Evolutionary conservation across 306 rosid genomes (phyloP).

Genomic region (Senna siamea): DNA sequence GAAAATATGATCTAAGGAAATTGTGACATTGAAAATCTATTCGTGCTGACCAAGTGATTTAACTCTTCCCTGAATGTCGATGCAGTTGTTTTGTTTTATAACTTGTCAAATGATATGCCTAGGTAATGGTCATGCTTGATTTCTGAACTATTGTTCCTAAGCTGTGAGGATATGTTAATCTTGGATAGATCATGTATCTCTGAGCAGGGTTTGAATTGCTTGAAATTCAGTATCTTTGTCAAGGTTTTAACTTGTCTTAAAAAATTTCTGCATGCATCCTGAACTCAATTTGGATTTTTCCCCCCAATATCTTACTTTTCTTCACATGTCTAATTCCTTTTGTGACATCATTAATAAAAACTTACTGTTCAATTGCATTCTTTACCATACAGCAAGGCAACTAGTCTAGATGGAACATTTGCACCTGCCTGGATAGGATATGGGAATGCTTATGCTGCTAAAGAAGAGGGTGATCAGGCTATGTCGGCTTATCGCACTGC

Average conservation of each 20-base stretch:
- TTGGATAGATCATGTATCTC: conserved; percentile 13
- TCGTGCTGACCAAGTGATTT: not conserved
- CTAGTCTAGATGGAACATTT: conserved; percentile 88
- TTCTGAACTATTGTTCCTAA: not conserved
- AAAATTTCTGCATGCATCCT: conserved; percentile 20
- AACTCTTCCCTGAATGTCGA: not conserved
- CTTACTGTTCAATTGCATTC: conserved; percentile 27
- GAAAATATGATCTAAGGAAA: conserved; percentile 5
- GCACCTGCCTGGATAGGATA: conserved; percentile 97
- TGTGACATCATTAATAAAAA: too few species aligned
- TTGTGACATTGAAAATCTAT: not conserved
- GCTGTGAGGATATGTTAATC: conserved; percentile 9
- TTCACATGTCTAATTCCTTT: too few species aligned
- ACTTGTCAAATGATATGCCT: not conserved
- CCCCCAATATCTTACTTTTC: too few species aligned
- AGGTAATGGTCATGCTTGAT: not conserved
- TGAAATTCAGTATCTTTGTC: conserved; percentile 11
- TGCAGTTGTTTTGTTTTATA: conserved; percentile 25
- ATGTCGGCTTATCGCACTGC: conserved; percentile 97
- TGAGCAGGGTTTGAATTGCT: not conserved
- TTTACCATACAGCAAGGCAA: conserved; percentile 75
- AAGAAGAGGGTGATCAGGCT: conserved; percentile 99
- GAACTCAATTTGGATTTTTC: too few species aligned
- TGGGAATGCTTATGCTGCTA: conserved; percentile 94
- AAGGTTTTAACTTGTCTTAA: not conserved